Percentiles rank a stretch among this genome's conserved stretches.
phyloP scores from a whole-genome alignment of 495 filamentous ascomycete genomes.

The Aspergillus wentii region DNA sequence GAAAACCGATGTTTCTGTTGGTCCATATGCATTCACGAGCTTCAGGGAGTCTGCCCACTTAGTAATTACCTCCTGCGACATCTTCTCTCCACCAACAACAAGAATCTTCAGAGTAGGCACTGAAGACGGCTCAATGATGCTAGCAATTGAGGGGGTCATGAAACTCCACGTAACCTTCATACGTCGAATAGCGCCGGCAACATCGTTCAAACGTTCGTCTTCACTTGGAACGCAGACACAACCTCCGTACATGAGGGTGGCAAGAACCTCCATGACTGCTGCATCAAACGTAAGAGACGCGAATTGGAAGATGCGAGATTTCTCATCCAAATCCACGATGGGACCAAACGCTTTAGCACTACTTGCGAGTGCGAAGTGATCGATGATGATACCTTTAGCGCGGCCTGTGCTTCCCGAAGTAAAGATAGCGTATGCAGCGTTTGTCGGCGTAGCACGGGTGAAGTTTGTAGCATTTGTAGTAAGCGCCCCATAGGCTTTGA shows the following conservation, averaged over 20 bases:
- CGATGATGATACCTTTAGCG: conserved; percentile 49
- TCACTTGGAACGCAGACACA: conserved; percentile 59
- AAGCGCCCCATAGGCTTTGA: conserved; percentile 26
- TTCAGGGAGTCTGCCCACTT: conserved; percentile 49
- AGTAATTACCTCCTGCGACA: conserved; percentile 43
- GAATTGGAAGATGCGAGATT: conserved; percentile 47
- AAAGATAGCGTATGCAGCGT: conserved; percentile 38
- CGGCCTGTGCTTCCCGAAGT: conserved; percentile 56
- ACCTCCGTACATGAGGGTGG: conserved; percentile 24
- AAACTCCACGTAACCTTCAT: conserved; percentile 42
- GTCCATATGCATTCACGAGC: conserved; percentile 57
- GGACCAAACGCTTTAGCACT: conserved; percentile 40
- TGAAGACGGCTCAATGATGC: conserved; percentile 40
- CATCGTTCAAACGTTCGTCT: conserved; percentile 38
- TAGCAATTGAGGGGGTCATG: conserved; percentile 51
- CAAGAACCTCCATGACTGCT: background rate
- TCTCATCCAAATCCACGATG: conserved; percentile 25
- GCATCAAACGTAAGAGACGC: conserved; percentile 44
- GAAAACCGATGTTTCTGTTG: conserved; percentile 47
- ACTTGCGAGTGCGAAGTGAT: conserved; percentile 44
- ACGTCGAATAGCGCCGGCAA: conserved; percentile 25
- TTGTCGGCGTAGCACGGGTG: conserved; percentile 15
- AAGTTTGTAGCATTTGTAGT: conserved; percentile 3
- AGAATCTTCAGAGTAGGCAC: conserved; percentile 41
- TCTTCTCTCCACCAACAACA: conserved; percentile 42